Base-by-base conservation (phyloP, 768 basidiomycete species). In the Lactarius indigo region DNA sequence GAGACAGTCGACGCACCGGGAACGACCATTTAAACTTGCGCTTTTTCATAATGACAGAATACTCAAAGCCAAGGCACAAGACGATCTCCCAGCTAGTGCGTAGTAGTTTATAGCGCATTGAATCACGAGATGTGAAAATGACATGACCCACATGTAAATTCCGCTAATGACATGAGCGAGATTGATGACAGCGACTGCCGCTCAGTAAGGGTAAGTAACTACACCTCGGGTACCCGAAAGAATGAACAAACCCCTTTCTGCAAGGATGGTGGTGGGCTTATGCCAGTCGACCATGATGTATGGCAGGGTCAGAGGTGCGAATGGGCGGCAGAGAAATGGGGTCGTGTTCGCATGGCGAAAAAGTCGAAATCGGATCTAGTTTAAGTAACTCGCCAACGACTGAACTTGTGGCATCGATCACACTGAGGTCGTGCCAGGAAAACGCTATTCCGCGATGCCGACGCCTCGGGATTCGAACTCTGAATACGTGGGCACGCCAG, bases 61-160 rank as follows among this genome's bases (percentile, higher is more conserved):
- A 67, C 23, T 68, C 68, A 33, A 62, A 68, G 30, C 30, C 59
- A 26, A 68, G 8, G 31, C 52, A 61, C 17, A 18, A 50, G 18
- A 66, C 2, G 47, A 68, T 58, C 31, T 68, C 68, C 68, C 68
- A 68, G 44, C 68, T 66, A 13, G 35, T 35, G 41, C 13, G 3
- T 17, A 15, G 5, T 52, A 13, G 44, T 13, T 39, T 42, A 47
- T 17, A 15, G 23, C 13, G 1, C 9, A 15, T 26, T 41, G 1
- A n/a, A 20, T 33, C 8, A 5, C 12, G 12, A 47, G 6, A 52
- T 20, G 37, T 15, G 23, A 62, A 54, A 20, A 37, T 8, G 18
- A 41, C 18, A 28, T 50, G n/a, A 5, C 60, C 50, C n/a, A 67
- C 68, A 69, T 59, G 52, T 69, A 63, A 42, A 69, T 15, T 17